Evolutionary conservation across 148 eudicot genomes (phyloP).

Genomic region (Amaranthus palmeri): DNA sequence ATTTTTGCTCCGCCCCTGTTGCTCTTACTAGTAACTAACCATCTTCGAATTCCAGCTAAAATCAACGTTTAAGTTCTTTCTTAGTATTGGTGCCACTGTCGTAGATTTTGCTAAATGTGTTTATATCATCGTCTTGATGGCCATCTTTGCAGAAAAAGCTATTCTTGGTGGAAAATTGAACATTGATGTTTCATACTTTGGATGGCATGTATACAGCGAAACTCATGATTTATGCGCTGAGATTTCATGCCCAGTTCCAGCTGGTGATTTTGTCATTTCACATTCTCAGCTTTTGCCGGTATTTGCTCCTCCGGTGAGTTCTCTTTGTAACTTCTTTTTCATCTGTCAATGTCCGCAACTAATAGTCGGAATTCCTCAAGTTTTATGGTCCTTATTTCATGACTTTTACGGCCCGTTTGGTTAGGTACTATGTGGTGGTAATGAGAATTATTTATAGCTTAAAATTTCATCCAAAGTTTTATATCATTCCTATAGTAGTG

Average conservation of each 20-base stretch:
- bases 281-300: conserved; percentile 75
- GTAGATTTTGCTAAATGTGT: no score
- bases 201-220: conserved; percentile 55
- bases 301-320: conserved; percentile 81
- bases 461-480: no score
- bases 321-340: neutral
- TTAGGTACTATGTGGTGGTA: no score
- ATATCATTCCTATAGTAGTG: no score
- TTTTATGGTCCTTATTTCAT: neutral
- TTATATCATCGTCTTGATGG: neutral
- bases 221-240: conserved; percentile 60
- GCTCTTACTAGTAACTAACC: no score
- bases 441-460: no score
- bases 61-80: no score
- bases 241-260: conserved; percentile 65
- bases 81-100: no score
- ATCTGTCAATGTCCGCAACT: neutral
- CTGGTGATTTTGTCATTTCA: conserved; percentile 74
- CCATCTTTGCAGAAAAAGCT: conserved; percentile 38
- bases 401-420: no score
- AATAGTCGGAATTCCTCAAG: neutral
- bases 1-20: no score
- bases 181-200: conserved; percentile 65
- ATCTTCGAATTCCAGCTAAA: no score
- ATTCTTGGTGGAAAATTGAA: conserved; percentile 58